Conservation (phyloP, 306 rosid genomes). For the Lathyrus sativus region DNA sequence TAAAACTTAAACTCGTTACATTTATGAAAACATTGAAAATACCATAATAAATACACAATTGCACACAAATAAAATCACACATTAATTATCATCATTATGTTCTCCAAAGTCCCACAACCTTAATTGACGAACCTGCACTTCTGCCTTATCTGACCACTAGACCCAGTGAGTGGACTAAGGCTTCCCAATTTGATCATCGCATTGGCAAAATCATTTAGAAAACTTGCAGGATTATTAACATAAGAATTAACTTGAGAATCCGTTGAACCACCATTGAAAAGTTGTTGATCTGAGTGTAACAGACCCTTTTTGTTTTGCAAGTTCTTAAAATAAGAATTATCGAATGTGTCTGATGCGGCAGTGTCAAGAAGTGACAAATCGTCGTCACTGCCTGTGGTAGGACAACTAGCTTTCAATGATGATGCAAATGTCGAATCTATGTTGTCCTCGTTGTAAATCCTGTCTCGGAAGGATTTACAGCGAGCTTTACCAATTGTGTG, state of each 20-base stretch:
- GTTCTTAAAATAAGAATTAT: conserved; percentile 61
- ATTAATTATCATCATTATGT: too few species aligned
- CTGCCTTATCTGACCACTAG: conserved; percentile 38
- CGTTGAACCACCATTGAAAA: conserved; percentile 57
- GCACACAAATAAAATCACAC: too few species aligned
- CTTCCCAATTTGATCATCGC: conserved; percentile 68
- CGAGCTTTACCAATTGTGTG: conserved; percentile 65
- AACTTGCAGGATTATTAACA: conserved; percentile 29
- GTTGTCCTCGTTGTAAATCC: conserved; percentile 65
- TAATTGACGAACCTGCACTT: conserved; percentile 52
- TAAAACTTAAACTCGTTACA: too few species aligned
- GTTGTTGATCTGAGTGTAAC: conserved; percentile 64
- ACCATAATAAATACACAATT: too few species aligned
- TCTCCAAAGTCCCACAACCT: background rate
- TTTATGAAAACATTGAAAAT: background rate
- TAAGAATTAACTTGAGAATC: conserved; percentile 51
- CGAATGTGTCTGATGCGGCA: conserved; percentile 41
- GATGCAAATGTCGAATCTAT: conserved; percentile 52
- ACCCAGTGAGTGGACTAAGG: conserved; percentile 57
- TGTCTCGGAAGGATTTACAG: conserved; percentile 44
- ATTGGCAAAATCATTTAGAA: conserved; percentile 54
- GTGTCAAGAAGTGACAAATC: conserved; percentile 52
- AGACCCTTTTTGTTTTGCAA: conserved; percentile 54
- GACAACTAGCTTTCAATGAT: conserved; percentile 48
- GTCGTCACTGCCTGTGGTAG: conserved; percentile 52